Percentiles rank a stretch among this genome's conserved stretches.
Evolutionary conservation across 23 red algal species (phyloP).

Genomic region (Chondrus crispus): DNA sequence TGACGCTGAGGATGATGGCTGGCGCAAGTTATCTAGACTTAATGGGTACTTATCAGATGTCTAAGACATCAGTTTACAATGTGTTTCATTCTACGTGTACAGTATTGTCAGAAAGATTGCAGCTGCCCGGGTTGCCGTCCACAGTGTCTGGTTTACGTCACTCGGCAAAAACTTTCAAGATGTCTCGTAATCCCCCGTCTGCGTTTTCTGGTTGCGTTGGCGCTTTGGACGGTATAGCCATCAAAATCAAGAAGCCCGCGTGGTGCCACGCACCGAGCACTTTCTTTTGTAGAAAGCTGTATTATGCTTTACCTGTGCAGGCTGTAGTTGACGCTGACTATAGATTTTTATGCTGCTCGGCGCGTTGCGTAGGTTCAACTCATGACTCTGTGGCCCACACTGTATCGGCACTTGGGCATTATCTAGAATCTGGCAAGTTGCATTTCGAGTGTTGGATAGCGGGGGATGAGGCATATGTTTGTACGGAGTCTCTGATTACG

Average conservation of each 20-base stretch:
- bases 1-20: background rate
- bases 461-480: background rate
- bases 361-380: constrained; percentile 42
- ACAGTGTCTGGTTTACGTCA: background rate
- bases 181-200: background rate
- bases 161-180: background rate
- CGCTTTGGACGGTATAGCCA: constrained; percentile 1
- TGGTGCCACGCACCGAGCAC: background rate
- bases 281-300: background rate
- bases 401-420: background rate
- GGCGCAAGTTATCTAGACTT: background rate
- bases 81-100: background rate
- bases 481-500: background rate
- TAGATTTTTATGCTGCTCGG: background rate
- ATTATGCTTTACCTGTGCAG: constrained; percentile 9
- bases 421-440: background rate
- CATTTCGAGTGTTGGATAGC: background rate
- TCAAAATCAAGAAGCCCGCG: constrained; percentile 4
- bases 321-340: constrained; percentile 1
- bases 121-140: background rate
- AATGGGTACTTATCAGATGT: background rate
- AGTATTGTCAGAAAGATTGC: background rate
- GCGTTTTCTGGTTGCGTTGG: constrained; percentile 1
- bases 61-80: background rate
- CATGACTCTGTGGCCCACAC: constrained; percentile 3